phyloP scores from a whole-genome alignment of 805 yeast species.

The Monosporozyma unispora region DNA sequence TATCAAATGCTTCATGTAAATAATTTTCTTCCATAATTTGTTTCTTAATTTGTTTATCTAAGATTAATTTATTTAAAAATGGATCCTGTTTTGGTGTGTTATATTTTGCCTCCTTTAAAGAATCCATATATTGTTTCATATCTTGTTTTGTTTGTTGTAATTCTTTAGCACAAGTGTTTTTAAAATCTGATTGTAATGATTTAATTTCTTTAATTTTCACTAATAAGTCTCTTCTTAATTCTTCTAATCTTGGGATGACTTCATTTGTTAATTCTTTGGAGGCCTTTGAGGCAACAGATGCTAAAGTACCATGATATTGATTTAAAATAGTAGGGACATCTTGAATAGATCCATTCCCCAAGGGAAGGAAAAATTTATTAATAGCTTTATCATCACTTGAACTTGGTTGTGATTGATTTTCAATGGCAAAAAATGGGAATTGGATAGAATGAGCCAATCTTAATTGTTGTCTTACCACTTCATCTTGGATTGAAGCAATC shows the following conservation, averaged over 20 bases:
- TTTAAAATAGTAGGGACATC: constrained; percentile 68
- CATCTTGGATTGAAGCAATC: constrained; percentile 79
- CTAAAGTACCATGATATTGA: constrained; percentile 55
- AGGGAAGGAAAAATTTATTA: constrained; percentile 54
- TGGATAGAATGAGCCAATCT: constrained; percentile 71
- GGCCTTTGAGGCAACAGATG: constrained; percentile 47
- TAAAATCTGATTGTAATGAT: constrained; percentile 75
- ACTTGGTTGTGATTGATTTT: constrained; percentile 24
- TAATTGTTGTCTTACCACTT: constrained; percentile 72
- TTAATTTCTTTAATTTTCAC: constrained; percentile 84
- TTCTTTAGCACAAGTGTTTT: constrained; percentile 63
- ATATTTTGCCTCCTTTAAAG: constrained; percentile 54
- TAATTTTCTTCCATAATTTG: constrained; percentile 80
- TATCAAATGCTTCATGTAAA: constrained; percentile 79
- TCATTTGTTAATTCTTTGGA: constrained; percentile 52
- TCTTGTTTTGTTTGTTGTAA: constrained; percentile 54
- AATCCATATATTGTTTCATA: constrained; percentile 43
- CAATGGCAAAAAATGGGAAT: constrained; percentile 30
- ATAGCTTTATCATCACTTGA: constrained; percentile 16
- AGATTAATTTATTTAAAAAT: constrained; percentile 55
- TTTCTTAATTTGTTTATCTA: constrained; percentile 69
- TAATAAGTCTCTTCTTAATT: constrained; percentile 62
- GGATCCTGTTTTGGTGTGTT: constrained; percentile 61
- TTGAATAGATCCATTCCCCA: constrained; percentile 72
- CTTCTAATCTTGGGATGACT: constrained; percentile 59